Evolutionary conservation across 2,329 filamentous ascomycete genomes (phyloP), one percentile per base, ranked within the genome.

Genomic region (Sphaceloma murrayae): DNA sequence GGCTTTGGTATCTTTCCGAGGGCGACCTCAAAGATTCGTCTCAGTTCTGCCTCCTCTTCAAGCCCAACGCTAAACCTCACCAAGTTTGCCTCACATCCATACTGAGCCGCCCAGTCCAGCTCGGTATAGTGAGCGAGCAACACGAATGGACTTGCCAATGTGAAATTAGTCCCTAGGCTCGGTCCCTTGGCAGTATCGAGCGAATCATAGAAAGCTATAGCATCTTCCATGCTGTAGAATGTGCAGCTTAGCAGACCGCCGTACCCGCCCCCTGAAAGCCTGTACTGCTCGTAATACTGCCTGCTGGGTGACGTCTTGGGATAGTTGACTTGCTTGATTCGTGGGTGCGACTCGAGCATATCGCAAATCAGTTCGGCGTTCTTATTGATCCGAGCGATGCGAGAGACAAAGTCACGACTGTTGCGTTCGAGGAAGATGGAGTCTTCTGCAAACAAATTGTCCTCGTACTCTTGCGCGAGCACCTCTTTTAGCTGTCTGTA

Each of bases 121-220:
- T 98, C 91, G 34, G 75, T 71, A 56, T 91, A 98, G 62, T 98
- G 91, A 3, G 91, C 91, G 22, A 98, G 65, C 24, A 98, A 68
- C 16, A 91, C 86, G 61, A 94, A 98, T 0, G 91, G 91, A 29
- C 29, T 24, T 14, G 38, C 82, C 27, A 98, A 69, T 0, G 91
- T 96, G 60, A 98, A 98, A 62, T 98, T 98, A 1, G 91, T 96
- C 2, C 91, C 91, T 39, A 98, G 68, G 62, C 87, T 95, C 0
- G 91, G 91, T 0, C 91, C 91, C 63, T 98, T 98, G 29, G 86
- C 80, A 1, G 87, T 91, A 50, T 93, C 78, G 11, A 98, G 67
- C 9, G 75, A 73, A 63, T 98, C 87, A 62, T 82, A 95, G 61
- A 96, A 95, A 1, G 77, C 74, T 44, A 85, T 68, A 1, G 89